Conservation (phyloP, 2,329 filamentous ascomycete genomes). For the Paecilomyces formosus region DNA sequence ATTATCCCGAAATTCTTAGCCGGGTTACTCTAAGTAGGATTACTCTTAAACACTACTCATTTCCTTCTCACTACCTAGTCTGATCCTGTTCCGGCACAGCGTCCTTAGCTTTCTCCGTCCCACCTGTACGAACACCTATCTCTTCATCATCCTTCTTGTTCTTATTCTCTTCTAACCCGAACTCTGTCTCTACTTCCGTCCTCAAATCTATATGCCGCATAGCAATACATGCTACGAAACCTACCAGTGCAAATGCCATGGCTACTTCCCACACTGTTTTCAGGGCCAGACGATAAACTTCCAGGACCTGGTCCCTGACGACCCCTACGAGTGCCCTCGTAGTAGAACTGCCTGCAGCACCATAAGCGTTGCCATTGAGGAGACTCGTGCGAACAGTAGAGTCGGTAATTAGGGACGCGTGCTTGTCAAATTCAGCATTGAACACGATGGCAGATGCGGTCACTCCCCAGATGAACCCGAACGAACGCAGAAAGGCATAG, state of each 20-base stretch:
- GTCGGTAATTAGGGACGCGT: background rate
- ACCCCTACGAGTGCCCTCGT: background rate
- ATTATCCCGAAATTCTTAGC: background rate
- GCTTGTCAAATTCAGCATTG: background rate
- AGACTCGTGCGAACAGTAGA: background rate
- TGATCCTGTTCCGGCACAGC: background rate
- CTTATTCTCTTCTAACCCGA: background rate
- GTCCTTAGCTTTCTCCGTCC: background rate
- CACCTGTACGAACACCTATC: constrained; percentile 4
- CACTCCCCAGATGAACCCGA: constrained; percentile 19
- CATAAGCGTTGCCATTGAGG: background rate
- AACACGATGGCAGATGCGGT: constrained; percentile 16
- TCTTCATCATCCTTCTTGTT: background rate
- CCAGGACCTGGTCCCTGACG: background rate
- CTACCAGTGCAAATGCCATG: background rate
- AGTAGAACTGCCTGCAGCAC: background rate
- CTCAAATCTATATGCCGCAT: background rate
- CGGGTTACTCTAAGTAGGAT: background rate
- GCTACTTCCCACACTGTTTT: background rate
- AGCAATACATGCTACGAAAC: background rate
- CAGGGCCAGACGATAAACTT: background rate
- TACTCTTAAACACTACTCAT: background rate
- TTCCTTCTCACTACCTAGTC: background rate
- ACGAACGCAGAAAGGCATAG: constrained; percentile 17
- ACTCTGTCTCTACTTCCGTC: background rate